Percentiles rank a stretch among this genome's conserved stretches.
phyloP scores from a whole-genome alignment of 495 filamentous ascomycete species.

The Pyrenopolyporus hunteri region DNA sequence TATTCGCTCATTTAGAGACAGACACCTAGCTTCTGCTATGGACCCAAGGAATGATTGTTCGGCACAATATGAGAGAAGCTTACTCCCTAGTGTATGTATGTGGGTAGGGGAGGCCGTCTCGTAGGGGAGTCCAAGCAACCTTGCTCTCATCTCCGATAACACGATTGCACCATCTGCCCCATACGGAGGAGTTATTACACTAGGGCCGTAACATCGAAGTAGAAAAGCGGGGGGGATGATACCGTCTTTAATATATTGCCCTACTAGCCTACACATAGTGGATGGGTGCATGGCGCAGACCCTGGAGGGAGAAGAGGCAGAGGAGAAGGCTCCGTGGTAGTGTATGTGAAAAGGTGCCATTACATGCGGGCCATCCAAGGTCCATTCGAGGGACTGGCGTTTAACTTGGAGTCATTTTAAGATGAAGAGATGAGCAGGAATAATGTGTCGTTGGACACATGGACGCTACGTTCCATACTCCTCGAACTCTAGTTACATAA shows the following conservation, averaged over 20 bases:
- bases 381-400: constrained; percentile 21
- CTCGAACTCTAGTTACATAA: background rate
- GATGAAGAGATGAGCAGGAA: constrained; percentile 1
- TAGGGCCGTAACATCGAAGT: constrained; percentile 37
- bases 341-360: constrained; percentile 24
- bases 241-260: constrained; percentile 32
- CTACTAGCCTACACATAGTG: constrained; percentile 13
- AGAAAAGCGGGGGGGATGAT: constrained; percentile 31
- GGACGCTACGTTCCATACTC: background rate
- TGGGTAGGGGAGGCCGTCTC: background rate
- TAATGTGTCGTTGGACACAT: background rate
- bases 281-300: constrained; percentile 5
- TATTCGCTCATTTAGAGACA: background rate
- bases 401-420: constrained; percentile 31
- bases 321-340: constrained; percentile 15
- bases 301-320: constrained; percentile 7
- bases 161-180: constrained; percentile 38
- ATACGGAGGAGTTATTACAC: constrained; percentile 30
- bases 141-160: constrained; percentile 20
- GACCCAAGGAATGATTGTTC: background rate
- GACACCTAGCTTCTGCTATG: background rate
- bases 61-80: background rate
- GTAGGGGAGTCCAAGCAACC: constrained; percentile 16
- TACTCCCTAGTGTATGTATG: background rate
- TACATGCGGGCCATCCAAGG: constrained; percentile 25